These are phyloP conservation scores for Corylus heterophylla DNA, from an alignment of 306 rosid genomes.

Conservation along the genomic window DNA sequence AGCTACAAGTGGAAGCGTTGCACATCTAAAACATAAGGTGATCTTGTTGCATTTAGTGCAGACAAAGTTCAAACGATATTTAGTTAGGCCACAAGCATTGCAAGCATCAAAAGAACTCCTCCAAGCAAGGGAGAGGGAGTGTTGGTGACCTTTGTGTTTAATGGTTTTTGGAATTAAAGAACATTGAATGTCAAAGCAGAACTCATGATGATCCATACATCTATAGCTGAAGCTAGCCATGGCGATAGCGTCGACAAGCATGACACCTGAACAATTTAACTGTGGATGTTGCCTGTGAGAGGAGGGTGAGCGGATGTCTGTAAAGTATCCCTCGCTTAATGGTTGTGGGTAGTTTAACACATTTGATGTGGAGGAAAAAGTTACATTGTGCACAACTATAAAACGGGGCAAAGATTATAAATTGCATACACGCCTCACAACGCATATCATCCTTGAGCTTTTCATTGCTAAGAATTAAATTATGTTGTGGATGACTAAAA, in stretches of 20 bases:
- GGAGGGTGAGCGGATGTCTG: background rate
- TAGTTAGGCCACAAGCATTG: too few relatives aligned
- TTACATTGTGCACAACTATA: background rate
- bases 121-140: too few relatives aligned
- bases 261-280: too few relatives aligned
- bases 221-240: accelerated
- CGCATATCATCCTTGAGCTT: background rate
- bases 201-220: too few relatives aligned
- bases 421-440: background rate
- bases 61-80: too few relatives aligned
- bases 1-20: too few relatives aligned
- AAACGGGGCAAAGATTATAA: background rate
- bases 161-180: too few relatives aligned
- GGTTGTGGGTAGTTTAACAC: background rate
- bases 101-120: accelerated
- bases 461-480: background rate
- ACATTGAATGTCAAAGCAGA: too few relatives aligned
- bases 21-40: too few relatives aligned
- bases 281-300: accelerated
- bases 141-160: too few relatives aligned
- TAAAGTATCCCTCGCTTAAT: background rate
- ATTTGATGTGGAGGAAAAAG: background rate
- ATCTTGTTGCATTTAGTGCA: too few relatives aligned
- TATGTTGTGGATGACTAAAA: background rate
- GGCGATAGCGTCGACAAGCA: too few relatives aligned